Conservation (phyloP, 139 green algal genomes). For the Chlamydomonas sphaeroides region DNA sequence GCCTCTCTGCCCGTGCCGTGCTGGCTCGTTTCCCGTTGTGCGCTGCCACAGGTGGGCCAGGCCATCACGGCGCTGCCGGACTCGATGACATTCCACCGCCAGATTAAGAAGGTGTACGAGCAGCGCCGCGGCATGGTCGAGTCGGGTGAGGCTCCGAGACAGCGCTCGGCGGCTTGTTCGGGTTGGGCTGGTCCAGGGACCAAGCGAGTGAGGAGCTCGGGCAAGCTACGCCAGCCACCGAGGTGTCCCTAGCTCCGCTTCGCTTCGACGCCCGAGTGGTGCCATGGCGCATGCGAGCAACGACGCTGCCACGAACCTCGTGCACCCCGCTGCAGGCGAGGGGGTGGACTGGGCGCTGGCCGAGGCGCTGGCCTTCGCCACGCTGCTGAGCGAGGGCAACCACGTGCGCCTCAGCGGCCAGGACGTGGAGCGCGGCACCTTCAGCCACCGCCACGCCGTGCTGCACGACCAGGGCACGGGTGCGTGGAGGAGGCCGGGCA, state of each 20-base stretch:
- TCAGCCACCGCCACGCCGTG: slow-evolving; percentile 93
- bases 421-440: slow-evolving; percentile 98
- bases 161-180: too few species aligned
- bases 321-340: slow-evolving; percentile 39
- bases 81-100: slow-evolving; percentile 85
- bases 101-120: slow-evolving; percentile 83
- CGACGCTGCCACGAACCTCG: too few species aligned
- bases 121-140: slow-evolving; percentile 82
- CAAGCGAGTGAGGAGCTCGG: too few species aligned
- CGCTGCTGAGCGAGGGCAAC: slow-evolving; percentile 94
- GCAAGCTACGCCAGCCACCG: too few species aligned
- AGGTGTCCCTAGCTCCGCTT: too few species aligned
- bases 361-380: slow-evolving; percentile 96
- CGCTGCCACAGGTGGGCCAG: too few species aligned
- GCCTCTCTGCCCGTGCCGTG: too few species aligned
- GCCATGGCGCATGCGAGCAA: too few species aligned
- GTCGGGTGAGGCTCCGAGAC: slow-evolving; percentile 59
- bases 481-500: not conserved
- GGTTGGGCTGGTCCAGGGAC: too few species aligned
- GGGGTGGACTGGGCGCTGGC: slow-evolving; percentile 94
- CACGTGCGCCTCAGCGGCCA: slow-evolving; percentile 97
- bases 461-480: slow-evolving; percentile 82
- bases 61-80: slow-evolving; percentile 88
- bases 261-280: too few species aligned
- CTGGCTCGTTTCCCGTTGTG: too few species aligned